phyloP scores from a whole-genome alignment of 805 yeast genomes.

The Candida insectorum region DNA sequence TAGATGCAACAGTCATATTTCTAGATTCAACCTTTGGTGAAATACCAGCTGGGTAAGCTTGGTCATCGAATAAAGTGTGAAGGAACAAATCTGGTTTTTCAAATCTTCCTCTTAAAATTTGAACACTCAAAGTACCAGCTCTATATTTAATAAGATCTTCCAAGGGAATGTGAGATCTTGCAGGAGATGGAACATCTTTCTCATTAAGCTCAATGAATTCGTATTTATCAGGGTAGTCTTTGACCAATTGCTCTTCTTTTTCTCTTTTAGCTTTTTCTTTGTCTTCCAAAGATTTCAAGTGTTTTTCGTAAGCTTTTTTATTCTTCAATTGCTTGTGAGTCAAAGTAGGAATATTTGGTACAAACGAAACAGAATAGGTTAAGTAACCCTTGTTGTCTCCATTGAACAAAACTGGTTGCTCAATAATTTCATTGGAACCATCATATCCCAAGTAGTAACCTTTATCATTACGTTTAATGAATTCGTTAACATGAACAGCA shows the following conservation, averaged over 20 bases:
- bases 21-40: constrained; percentile 49
- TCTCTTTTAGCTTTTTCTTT: constrained; percentile 44
- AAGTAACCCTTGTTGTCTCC: constrained; percentile 46
- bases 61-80: constrained; percentile 65
- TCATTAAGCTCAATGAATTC: constrained; percentile 57
- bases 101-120: constrained; percentile 48
- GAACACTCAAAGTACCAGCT: constrained; percentile 61
- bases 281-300: constrained; percentile 31
- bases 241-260: constrained; percentile 46
- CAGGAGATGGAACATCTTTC: constrained; percentile 31
- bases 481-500: constrained; percentile 47
- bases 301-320: constrained; percentile 39
- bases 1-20: constrained; percentile 39
- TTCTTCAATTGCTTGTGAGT: constrained; percentile 54
- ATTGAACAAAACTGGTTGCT: constrained; percentile 40
- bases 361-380: constrained; percentile 55
- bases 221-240: constrained; percentile 57
- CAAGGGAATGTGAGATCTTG: constrained; percentile 45
- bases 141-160: constrained; percentile 52
- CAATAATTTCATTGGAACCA: constrained; percentile 46
- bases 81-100: constrained; percentile 47
- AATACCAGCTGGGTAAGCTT: constrained; percentile 53
- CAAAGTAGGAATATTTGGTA: constrained; percentile 63
- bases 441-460: constrained; percentile 50
- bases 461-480: constrained; percentile 44